Conservation (phyloP, 1,284 basidiomycete genomes). For the Fomitiporia mediterranea region DNA sequence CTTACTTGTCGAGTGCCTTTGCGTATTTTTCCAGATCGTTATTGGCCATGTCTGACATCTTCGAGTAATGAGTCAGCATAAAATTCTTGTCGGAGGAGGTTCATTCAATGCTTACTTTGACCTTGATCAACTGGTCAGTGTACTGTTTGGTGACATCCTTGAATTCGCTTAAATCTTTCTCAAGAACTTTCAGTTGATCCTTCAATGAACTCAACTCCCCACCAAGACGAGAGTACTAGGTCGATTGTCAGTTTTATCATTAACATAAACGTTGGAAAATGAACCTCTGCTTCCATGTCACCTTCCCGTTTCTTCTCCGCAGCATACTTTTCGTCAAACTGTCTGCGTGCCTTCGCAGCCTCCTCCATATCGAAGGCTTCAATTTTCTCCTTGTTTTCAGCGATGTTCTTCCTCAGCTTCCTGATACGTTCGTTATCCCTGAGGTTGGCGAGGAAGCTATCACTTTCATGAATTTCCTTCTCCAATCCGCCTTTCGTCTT, state of each 20-base stretch:
- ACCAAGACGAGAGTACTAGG: conserved; percentile 72
- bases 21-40: conserved; percentile 95
- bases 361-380: conserved; percentile 75
- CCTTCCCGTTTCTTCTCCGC: conserved; percentile 69
- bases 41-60: conserved; percentile 95
- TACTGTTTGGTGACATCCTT: conserved; percentile 84
- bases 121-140: conserved; percentile 87
- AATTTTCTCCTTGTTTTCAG: conserved; percentile 67
- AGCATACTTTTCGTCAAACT: conserved; percentile 81
- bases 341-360: conserved; percentile 73
- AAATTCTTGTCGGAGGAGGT: background rate
- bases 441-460: conserved; percentile 67
- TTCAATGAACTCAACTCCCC: conserved; percentile 81
- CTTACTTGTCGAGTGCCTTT: conserved; percentile 91
- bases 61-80: conserved; percentile 10
- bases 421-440: conserved; percentile 84
- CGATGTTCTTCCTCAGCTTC: conserved; percentile 64
- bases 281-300: conserved; percentile 65
- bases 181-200: conserved; percentile 62
- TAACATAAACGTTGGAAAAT: conserved; percentile 8
- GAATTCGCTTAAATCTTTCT: conserved; percentile 81
- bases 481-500: conserved; percentile 52
- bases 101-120: conserved; percentile 60
- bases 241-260: background rate
- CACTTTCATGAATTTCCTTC: conserved; percentile 71